Percentiles rank a stretch among this genome's conserved stretches.
phyloP scores from a whole-genome alignment of 805 yeast species.

The Danielia reshetovae region DNA sequence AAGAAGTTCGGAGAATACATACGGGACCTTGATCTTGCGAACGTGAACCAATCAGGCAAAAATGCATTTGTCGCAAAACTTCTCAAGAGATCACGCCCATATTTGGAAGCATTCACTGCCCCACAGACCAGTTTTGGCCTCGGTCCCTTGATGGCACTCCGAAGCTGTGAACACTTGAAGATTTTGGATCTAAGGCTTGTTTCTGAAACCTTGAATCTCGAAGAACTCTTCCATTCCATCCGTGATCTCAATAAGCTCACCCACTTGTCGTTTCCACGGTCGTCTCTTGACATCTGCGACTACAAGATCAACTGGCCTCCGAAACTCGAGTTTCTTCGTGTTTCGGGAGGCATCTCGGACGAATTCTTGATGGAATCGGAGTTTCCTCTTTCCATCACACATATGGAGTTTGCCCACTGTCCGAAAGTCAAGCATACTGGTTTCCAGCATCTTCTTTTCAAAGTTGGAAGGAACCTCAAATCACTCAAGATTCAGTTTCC shows the following conservation, averaged over 20 bases:
- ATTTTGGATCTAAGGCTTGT: conserved; percentile 79
- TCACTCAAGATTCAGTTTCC: conserved; percentile 76
- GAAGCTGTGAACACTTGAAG: conserved; percentile 60
- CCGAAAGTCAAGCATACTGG: conserved; percentile 70
- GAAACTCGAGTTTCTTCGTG: conserved; percentile 61
- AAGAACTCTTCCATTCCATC: conserved; percentile 75
- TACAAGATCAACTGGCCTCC: conserved; percentile 72
- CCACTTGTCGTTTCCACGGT: conserved; percentile 81
- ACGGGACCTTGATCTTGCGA: conserved; percentile 63
- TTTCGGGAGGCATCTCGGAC: conserved; percentile 88
- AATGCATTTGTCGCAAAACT: conserved; percentile 85
- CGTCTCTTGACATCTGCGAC: conserved; percentile 69
- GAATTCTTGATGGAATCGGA: conserved; percentile 64
- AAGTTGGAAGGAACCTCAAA: conserved; percentile 63
- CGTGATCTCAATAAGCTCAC: conserved; percentile 58
- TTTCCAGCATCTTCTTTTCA: conserved; percentile 54
- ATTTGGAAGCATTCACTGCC: conserved; percentile 69
- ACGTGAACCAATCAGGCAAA: conserved; percentile 85
- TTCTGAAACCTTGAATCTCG: conserved; percentile 82
- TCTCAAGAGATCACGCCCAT: conserved; percentile 68
- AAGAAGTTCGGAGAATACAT: conserved; percentile 57
- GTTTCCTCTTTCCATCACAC: conserved; percentile 71
- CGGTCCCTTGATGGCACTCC: conserved; percentile 79
- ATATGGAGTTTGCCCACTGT: conserved; percentile 81
- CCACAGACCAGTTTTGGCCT: conserved; percentile 95